Conservation (phyloP, 2,329 filamentous ascomycete species). For the Pseudopyricularia javanii region DNA sequence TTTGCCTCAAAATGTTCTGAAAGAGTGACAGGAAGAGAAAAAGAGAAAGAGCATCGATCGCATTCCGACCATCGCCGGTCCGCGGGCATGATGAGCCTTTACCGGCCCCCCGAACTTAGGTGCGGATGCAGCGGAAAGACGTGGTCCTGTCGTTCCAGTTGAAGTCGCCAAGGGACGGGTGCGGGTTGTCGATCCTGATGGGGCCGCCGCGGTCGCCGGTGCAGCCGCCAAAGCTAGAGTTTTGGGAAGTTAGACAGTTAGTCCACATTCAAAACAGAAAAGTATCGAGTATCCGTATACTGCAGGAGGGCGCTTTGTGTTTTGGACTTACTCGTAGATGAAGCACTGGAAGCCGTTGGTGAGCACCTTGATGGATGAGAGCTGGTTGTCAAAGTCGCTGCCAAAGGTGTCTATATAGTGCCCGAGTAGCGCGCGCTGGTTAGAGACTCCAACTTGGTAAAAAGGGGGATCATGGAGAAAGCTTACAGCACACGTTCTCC, state of each 20-base stretch:
- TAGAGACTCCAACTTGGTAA: not conserved
- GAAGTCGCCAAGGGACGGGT: not conserved
- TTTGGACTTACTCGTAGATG: not conserved
- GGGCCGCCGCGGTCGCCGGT: not conserved
- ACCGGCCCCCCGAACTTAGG: too few relatives aligned
- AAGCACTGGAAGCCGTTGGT: not conserved
- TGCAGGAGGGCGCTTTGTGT: too few relatives aligned
- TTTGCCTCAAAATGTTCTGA: too few relatives aligned
- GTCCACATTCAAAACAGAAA: not conserved
- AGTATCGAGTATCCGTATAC: too few relatives aligned
- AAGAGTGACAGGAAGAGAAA: too few relatives aligned
- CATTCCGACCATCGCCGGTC: too few relatives aligned
- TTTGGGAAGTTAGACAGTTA: not conserved
- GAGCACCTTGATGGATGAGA: not conserved
- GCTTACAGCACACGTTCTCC: not conserved
- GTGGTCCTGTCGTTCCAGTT: not conserved
- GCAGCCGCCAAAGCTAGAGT: not conserved
- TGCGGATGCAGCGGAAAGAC: too few relatives aligned
- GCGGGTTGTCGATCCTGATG: not conserved
- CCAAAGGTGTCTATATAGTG: not conserved
- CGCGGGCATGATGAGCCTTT: too few relatives aligned
- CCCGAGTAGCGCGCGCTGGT: not conserved
- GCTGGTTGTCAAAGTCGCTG: not conserved
- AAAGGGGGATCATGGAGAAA: not conserved
- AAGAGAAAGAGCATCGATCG: too few relatives aligned